Conservation (phyloP, 1,139 yeast genomes). For the Taphrina pruni region DNA sequence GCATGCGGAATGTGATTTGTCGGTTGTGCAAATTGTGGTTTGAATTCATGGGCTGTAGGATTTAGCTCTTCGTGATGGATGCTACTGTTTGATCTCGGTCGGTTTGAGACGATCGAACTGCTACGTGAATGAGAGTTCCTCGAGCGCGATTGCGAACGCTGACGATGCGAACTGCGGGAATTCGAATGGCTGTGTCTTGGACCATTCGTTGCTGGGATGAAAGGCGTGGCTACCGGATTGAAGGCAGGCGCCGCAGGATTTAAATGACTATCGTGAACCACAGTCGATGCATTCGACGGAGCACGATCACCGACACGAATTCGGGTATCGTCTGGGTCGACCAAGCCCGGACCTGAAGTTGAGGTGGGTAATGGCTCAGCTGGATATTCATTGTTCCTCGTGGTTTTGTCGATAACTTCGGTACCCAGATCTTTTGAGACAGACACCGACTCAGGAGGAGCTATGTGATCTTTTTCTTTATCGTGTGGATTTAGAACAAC, state of each 20-base stretch:
- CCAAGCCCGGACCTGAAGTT: slow-evolving; percentile 13
- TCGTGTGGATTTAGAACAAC: background rate
- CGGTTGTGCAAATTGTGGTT: slow-evolving; percentile 39
- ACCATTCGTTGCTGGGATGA: slow-evolving; percentile 21
- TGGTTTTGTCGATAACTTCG: slow-evolving; percentile 1
- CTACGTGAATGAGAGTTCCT: slow-evolving; percentile 30
- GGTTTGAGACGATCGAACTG: slow-evolving; percentile 14
- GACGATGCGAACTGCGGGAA: slow-evolving; percentile 23
- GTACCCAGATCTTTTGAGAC: slow-evolving; percentile 13
- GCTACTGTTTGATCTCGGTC: slow-evolving; percentile 17
- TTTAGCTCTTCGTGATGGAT: slow-evolving; percentile 29
- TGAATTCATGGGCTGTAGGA: slow-evolving; percentile 33
- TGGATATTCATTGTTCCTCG: background rate
- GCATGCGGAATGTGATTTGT: slow-evolving; percentile 33
- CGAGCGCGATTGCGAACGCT: slow-evolving; percentile 18
- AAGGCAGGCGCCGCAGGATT: slow-evolving; percentile 34
- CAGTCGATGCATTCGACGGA: background rate
- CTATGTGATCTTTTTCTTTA: slow-evolving; percentile 1
- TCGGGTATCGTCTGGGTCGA: slow-evolving; percentile 6
- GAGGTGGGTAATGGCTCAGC: background rate
- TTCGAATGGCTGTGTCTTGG: slow-evolving; percentile 14
- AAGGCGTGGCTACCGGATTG: slow-evolving; percentile 30
- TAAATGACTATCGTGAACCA: slow-evolving; percentile 25
- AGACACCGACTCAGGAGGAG: slow-evolving; percentile 5
- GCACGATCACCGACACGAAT: slow-evolving; percentile 8